These are phyloP conservation scores for Teunomyces cretensis DNA, from an alignment of 805 yeast species.

Conservation along the genomic window DNA sequence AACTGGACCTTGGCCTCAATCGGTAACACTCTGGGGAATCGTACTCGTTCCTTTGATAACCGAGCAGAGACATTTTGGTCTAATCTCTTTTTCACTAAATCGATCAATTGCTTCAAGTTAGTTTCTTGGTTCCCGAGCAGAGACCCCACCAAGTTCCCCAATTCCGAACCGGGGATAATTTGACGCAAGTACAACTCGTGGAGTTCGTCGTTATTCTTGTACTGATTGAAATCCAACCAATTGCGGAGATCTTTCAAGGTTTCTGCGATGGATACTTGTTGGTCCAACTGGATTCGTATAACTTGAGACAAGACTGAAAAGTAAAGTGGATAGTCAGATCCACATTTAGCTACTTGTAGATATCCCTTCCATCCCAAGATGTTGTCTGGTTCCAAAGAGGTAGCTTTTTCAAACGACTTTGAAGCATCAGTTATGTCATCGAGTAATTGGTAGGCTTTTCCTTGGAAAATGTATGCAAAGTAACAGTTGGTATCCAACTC, in stretches of 20 bases:
- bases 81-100: constrained; percentile 42
- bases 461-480: constrained; percentile 68
- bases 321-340: constrained; percentile 41
- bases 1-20: constrained; percentile 38
- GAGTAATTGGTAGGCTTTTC: constrained; percentile 60
- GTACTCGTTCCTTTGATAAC: constrained; percentile 49
- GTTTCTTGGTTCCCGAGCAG: constrained; percentile 44
- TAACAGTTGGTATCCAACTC: constrained; percentile 56
- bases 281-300: constrained; percentile 39
- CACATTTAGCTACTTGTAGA: constrained; percentile 42
- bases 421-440: constrained; percentile 40
- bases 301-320: constrained; percentile 49
- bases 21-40: constrained; percentile 43
- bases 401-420: constrained; percentile 48
- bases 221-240: constrained; percentile 40
- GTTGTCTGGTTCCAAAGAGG: constrained; percentile 48
- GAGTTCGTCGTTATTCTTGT: constrained; percentile 28
- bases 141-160: constrained; percentile 53
- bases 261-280: constrained; percentile 50
- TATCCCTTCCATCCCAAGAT: constrained; percentile 82
- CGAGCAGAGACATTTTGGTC: constrained; percentile 35
- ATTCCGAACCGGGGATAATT: constrained; percentile 54
- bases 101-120: constrained; percentile 46
- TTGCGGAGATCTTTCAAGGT: constrained; percentile 45
- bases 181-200: constrained; percentile 49